These are phyloP conservation scores for Platanthera zijinensis DNA, from an alignment of 106 monocot genomes.

Conservation along the genomic window DNA sequence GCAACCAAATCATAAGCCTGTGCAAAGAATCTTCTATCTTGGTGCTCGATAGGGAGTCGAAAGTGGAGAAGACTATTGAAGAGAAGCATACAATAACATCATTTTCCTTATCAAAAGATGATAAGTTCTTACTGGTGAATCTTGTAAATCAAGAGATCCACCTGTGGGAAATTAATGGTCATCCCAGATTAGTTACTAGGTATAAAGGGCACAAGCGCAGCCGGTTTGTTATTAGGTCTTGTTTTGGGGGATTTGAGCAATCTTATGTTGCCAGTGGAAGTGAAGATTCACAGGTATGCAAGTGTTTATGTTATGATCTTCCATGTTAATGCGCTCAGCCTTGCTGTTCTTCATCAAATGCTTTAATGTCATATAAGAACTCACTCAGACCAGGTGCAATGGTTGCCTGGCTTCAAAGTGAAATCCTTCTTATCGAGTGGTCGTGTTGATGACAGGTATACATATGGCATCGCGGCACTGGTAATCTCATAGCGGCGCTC, in stretches of 20 bases:
- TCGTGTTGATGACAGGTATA: constrained; percentile 34
- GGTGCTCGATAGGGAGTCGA: constrained; percentile 52
- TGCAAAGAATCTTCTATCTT: constrained; percentile 46
- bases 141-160: constrained; percentile 75
- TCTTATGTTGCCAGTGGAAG: constrained; percentile 87
- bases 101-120: constrained; percentile 77
- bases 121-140: constrained; percentile 61
- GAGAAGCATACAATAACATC: constrained; percentile 71
- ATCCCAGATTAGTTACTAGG: constrained; percentile 38
- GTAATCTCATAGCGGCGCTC: constrained; percentile 35
- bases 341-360: background rate
- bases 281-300: constrained; percentile 91
- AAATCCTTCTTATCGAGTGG: background rate
- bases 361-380: background rate
- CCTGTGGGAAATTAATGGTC: constrained; percentile 58
- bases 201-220: constrained; percentile 68
- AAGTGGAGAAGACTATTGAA: constrained; percentile 45
- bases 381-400: background rate
- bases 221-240: constrained; percentile 73
- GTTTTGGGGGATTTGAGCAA: constrained; percentile 76
- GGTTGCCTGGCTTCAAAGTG: too few species aligned
- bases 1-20: constrained; percentile 44
- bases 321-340: background rate
- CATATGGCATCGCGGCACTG: constrained; percentile 52
- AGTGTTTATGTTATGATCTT: background rate